phyloP scores from a whole-genome alignment of 2,329 filamentous ascomycete species.

The Podosphaera leucotricha region DNA sequence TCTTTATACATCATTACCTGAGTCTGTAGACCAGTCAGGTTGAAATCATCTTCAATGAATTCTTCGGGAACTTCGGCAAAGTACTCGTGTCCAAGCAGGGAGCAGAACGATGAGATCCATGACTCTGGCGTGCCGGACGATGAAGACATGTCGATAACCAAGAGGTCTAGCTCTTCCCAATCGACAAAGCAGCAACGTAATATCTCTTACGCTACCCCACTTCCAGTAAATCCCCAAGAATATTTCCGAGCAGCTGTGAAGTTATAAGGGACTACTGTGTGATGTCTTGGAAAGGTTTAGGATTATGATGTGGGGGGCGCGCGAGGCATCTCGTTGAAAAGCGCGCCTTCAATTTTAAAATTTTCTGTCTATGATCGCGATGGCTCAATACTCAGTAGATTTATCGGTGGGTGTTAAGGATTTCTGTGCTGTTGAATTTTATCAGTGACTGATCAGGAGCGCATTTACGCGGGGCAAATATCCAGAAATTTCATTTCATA shows the following conservation, averaged over 20 bases:
- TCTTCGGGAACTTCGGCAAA: constrained; percentile 98
- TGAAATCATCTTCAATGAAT: constrained; percentile 99
- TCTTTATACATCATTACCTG: constrained; percentile 99
- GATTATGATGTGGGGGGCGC: not conserved
- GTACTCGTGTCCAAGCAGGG: constrained; percentile 87
- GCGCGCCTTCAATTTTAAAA: not conserved
- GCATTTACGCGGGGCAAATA: not conserved
- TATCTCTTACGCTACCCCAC: not conserved
- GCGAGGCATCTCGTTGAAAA: not conserved
- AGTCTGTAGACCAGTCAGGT: constrained; percentile 79
- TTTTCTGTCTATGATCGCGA: not conserved
- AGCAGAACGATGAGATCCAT: constrained; percentile 96
- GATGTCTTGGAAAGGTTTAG: not conserved
- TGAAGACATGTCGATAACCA: constrained; percentile 12
- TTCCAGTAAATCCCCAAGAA: not conserved
- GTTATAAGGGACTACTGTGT: not conserved
- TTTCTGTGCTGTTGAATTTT: not conserved
- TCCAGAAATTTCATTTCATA: not conserved
- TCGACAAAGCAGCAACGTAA: not conserved
- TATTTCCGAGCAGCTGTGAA: not conserved
- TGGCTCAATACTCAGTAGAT: not conserved
- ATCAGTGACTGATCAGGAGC: not conserved
- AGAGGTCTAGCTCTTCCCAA: not conserved
- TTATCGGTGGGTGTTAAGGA: not conserved
- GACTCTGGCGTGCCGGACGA: constrained; percentile 35